A percentile compares a stretch with the other conserved stretches of the same genome.
Conservation (phyloP, 805 yeast species). For the Metschnikowia sp. region DNA sequence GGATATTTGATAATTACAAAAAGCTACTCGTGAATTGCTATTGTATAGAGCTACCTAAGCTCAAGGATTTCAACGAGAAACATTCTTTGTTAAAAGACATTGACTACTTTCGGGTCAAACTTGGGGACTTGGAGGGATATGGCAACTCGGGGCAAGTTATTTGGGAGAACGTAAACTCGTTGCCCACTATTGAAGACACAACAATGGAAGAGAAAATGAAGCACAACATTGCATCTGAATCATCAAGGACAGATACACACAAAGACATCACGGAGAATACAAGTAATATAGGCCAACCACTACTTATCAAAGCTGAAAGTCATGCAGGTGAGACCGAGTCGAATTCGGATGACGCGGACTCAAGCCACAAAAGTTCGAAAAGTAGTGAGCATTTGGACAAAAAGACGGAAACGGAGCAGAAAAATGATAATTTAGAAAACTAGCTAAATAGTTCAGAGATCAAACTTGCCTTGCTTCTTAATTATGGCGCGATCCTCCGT, state of each 20-base stretch:
- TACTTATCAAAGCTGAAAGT: too few species aligned
- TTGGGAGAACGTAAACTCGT: conserved; percentile 56
- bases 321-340: too few species aligned
- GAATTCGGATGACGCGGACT: too few species aligned
- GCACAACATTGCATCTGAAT: conserved; percentile 24
- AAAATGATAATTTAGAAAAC: conserved; percentile 1
- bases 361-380: too few species aligned
- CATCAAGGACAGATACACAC: too few species aligned
- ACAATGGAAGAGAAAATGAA: conserved; percentile 47
- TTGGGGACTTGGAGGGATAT: conserved; percentile 56
- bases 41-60: conserved; percentile 44
- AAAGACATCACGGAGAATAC: too few species aligned
- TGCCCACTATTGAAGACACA: conserved; percentile 48
- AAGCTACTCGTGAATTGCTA: conserved; percentile 48
- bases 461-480: conserved; percentile 11
- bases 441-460: conserved; percentile 5
- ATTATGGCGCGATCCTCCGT: conserved; percentile 55
- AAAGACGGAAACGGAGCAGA: not conserved
- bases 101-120: conserved; percentile 59
- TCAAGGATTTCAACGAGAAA: conserved; percentile 51
- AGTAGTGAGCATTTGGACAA: too few species aligned
- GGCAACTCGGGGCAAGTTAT: conserved; percentile 60
- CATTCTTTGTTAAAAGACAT: conserved; percentile 56
- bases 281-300: too few species aligned
- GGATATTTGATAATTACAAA: conserved; percentile 58